Evolutionary conservation across 2,329 filamentous ascomycete genomes (phyloP).

Genomic region (Talaromyces islandicus): DNA sequence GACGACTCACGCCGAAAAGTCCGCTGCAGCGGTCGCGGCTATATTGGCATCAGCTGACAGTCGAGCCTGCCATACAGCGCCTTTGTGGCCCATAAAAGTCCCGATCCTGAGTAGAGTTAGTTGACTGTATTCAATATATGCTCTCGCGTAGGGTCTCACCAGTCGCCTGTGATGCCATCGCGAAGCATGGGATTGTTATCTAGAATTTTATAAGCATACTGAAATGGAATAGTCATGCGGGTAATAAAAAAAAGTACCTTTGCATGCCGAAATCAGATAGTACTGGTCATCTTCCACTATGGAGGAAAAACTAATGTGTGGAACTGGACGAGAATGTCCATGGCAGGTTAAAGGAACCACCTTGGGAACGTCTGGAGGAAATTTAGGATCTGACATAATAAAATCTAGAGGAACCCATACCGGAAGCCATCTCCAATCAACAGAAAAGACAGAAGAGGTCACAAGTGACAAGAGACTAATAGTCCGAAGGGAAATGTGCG

Average conservation of each 20-base stretch:
- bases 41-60: conserved; percentile 81
- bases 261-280: conserved; percentile 90
- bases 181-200: conserved; percentile 98
- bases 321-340: conserved; percentile 86
- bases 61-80: conserved; percentile 92
- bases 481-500: background rate
- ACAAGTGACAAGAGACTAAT: background rate
- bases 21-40: conserved; percentile 88
- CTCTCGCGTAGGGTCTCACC: conserved; percentile 45
- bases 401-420: background rate
- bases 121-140: background rate
- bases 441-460: background rate
- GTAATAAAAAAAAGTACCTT: conserved; percentile 56
- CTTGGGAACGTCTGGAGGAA: conserved; percentile 34
- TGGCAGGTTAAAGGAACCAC: conserved; percentile 91
- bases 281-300: conserved; percentile 77
- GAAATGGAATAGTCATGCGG: background rate
- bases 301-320: conserved; percentile 83
- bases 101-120: conserved; percentile 60
- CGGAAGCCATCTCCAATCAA: background rate
- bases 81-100: conserved; percentile 96
- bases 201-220: conserved; percentile 30
- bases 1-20: conserved; percentile 76
- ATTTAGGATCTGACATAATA: background rate
- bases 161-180: conserved; percentile 91